Percentiles rank a stretch among this genome's conserved stretches.
These are phyloP conservation scores for Podila epigama DNA, from an alignment of 192 early-diverging fungal genomes.

Conservation along the genomic window DNA sequence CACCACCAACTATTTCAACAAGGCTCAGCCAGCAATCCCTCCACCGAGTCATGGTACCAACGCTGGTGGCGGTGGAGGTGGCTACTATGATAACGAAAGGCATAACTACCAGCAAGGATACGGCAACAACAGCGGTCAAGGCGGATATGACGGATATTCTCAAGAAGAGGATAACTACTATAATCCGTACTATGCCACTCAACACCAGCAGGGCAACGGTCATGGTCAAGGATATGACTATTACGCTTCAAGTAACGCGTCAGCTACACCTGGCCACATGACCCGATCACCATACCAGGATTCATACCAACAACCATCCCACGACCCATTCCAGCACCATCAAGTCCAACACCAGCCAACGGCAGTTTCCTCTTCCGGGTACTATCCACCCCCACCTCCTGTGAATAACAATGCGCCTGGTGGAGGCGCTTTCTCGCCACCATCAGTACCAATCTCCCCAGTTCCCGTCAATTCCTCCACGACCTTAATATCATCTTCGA, in stretches of 20 bases:
- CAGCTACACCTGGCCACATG: no score
- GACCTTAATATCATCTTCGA: background rate
- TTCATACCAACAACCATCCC: no score
- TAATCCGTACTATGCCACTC: slow-evolving; percentile 26
- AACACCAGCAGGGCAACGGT: background rate
- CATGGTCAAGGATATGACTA: background rate
- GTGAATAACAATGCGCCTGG: no score
- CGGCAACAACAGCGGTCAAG: slow-evolving; percentile 1
- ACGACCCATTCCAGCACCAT: no score
- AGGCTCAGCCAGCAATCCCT: slow-evolving; percentile 9
- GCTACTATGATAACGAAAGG: slow-evolving; percentile 5
- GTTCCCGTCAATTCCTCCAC: background rate
- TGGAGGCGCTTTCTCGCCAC: background rate
- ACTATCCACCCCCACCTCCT: background rate
- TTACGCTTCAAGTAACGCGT: background rate
- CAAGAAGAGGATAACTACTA: slow-evolving; percentile 20
- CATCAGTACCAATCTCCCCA: background rate
- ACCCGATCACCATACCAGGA: background rate
- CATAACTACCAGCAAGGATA: background rate
- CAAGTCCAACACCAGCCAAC: background rate
- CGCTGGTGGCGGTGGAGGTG: background rate
- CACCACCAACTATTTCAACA: background rate
- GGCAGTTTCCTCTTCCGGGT: background rate
- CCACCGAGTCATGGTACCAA: slow-evolving; percentile 3
- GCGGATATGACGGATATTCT: slow-evolving; percentile 5